Evolutionary conservation across 1,139 yeast genomes (phyloP), one percentile per base, ranked within the genome.

Genomic region (Yamadazyma diddensiae): DNA sequence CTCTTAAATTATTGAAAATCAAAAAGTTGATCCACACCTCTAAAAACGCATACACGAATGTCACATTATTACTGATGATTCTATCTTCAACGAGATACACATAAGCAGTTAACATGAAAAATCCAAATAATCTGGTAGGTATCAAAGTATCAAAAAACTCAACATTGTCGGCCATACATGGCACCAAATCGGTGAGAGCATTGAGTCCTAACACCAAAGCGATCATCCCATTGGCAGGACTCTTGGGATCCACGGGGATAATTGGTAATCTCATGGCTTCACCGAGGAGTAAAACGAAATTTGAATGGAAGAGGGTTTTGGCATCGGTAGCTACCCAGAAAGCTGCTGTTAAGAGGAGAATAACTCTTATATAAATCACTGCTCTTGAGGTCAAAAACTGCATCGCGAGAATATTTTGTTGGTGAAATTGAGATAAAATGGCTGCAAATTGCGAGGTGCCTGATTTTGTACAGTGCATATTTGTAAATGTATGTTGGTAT

Each of bases 21-120:
- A 82, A 60, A 41, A 81, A 78, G 46, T 81, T 79, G 49, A 79
- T 61, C 90, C 90, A 82, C 20, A 82, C 68, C 51, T 83, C 94
- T 42, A 76, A 52, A 46, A 82, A 80, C n/a, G 77, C 55, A 50
- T 73, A 82, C 2, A 74, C 64, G 42, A 82, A 79, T 3, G 80
- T 73, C 29, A 78, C 63, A 49, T 78, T 79, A 55, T 81, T 82
- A 47, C 82, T 77, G 15, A 81, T 34, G 22, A 62, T 57, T 11
- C 69, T 54, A 34, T 67, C 64, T 14, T 62, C 62, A 16, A 60
- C 60, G 24, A 67, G 39, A 52, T 70, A 73, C 24, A 69, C 43
- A 45, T 62, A 69, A 9, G 60, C 59, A 8, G 77, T 77, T 28
- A 81, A 44, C 1, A 52, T 51, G 49, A 88, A 85, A 50, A 69